Evolutionary conservation across 371 early-diverging fungal species (phyloP).

Genomic region (Entomophthora muscae): DNA sequence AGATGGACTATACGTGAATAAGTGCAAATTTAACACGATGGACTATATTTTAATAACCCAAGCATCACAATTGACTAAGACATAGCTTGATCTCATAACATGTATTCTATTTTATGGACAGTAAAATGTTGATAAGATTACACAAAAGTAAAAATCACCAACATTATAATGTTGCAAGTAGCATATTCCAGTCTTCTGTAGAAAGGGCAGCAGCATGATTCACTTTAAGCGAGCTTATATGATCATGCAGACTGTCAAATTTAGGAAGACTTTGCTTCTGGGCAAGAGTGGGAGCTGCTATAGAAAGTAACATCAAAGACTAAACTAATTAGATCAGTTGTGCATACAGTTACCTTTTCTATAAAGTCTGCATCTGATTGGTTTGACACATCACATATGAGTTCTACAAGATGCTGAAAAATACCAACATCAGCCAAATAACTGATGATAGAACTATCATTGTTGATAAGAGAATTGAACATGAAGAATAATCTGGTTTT

Average conservation of each 20-base stretch:
- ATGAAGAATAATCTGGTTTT: conserved; percentile 3
- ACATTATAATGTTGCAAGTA: neutral
- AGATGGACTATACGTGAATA: too few species aligned
- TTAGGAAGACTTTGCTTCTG: neutral
- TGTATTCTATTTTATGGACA: too few species aligned
- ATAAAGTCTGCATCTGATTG: neutral
- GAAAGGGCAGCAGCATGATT: neutral
- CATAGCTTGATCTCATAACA: too few species aligned
- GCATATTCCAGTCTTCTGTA: neutral
- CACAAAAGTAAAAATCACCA: too few species aligned
- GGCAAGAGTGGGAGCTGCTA: neutral
- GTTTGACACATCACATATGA: neutral
- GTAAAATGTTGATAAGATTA: too few species aligned
- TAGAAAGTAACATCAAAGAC: neutral
- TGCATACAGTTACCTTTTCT: conserved; percentile 2
- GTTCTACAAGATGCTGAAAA: neutral
- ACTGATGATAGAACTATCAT: neutral
- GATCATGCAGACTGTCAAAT: neutral
- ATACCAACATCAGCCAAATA: neutral
- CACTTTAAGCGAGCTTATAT: neutral
- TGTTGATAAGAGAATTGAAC: conserved; percentile 1
- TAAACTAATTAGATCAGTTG: neutral
- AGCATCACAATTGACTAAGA: too few species aligned
- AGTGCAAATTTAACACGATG: too few species aligned
- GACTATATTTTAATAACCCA: too few species aligned